Evolutionary conservation across 1,139 yeast species (phyloP), one percentile per base, ranked within the genome.

Genomic region (Protomyces inundatus): DNA sequence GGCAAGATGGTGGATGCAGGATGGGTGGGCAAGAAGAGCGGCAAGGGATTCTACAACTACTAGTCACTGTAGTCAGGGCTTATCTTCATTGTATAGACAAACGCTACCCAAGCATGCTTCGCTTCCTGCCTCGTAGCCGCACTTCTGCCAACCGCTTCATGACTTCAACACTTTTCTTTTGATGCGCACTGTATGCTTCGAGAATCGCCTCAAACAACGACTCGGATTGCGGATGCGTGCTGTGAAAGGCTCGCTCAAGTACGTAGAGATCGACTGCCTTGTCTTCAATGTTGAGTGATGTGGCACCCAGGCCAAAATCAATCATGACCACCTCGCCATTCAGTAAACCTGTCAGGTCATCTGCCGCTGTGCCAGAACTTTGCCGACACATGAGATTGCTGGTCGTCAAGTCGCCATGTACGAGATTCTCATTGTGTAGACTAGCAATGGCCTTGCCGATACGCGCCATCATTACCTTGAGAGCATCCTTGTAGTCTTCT

Each of bases 211-310:
- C 73, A 69, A 83, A 86, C 73, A 90, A 57, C 16, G 10, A 39
- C 45, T 80, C 82, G 3, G 96, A 81, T 71, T 82, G 80, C 0
- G 98, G 93, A 73, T 95, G 98, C 0, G 98, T 95, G 69, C 96
- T 88, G 48, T 83, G 76, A 30, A 95, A 82, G 0, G 99, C 98
- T 70, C 98, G 80, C 74, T 95, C 98, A 67, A 95, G 77, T 7
- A 95, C 98, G 71, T 93, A 95, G 66, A 95, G 75, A 74, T 95
- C 99, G 14, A 95, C 98, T 1, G 98, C 98, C 73, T 90, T 90
- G 73, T 93, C 98, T 71, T 95, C 98, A 0, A 88, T 82, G 67
- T 90, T 73, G 0, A 83, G 82, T 0, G 96, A 85, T 65, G 85
- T 85, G n/a, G 90, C 84, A 4, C 88, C 84, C 23, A 95, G 80